Evolutionary conservation across 2,329 filamentous ascomycete genomes (phyloP).

Genomic region (Alternaria rosae): DNA sequence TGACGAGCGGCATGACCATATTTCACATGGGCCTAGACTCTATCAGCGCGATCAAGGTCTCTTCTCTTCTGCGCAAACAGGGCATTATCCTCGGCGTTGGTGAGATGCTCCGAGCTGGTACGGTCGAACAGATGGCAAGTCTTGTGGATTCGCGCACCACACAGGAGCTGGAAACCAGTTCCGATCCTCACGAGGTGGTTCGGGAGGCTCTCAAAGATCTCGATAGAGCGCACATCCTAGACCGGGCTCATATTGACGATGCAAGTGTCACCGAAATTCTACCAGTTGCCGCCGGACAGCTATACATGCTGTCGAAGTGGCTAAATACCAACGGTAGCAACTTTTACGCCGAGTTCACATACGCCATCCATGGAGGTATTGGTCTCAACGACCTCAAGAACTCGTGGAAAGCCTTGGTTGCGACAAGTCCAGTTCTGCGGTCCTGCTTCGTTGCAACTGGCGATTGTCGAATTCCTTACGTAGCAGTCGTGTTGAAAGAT

Average conservation of each 20-base stretch:
- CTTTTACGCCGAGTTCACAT: slow-evolving; percentile 79
- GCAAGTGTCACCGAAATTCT: slow-evolving; percentile 64
- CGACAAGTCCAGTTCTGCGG: slow-evolving; percentile 69
- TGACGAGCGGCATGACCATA: slow-evolving; percentile 69
- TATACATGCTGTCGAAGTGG: slow-evolving; percentile 82
- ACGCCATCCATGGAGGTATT: slow-evolving; percentile 57
- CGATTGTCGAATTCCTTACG: slow-evolving; percentile 58
- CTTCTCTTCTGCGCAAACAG: slow-evolving; percentile 70
- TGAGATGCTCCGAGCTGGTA: slow-evolving; percentile 72
- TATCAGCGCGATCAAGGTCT: slow-evolving; percentile 87
- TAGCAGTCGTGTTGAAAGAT: slow-evolving; percentile 68
- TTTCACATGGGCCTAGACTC: slow-evolving; percentile 91
- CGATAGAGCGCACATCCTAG: slow-evolving; percentile 51
- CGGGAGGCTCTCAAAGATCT: slow-evolving; percentile 47
- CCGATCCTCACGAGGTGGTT: slow-evolving; percentile 7
- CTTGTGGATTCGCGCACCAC: slow-evolving; percentile 31
- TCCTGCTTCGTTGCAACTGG: slow-evolving; percentile 68
- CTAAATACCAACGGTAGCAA: slow-evolving; percentile 69
- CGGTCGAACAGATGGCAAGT: slow-evolving; percentile 69
- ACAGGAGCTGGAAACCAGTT: not conserved
- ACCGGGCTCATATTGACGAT: slow-evolving; percentile 50
- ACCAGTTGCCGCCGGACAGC: slow-evolving; percentile 78
- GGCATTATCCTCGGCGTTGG: slow-evolving; percentile 71
- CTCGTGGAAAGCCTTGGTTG: slow-evolving; percentile 69
- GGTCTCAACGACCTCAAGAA: slow-evolving; percentile 54